phyloP scores from a whole-genome alignment of 2,329 filamentous ascomycete species.

The Microdochium nivale region DNA sequence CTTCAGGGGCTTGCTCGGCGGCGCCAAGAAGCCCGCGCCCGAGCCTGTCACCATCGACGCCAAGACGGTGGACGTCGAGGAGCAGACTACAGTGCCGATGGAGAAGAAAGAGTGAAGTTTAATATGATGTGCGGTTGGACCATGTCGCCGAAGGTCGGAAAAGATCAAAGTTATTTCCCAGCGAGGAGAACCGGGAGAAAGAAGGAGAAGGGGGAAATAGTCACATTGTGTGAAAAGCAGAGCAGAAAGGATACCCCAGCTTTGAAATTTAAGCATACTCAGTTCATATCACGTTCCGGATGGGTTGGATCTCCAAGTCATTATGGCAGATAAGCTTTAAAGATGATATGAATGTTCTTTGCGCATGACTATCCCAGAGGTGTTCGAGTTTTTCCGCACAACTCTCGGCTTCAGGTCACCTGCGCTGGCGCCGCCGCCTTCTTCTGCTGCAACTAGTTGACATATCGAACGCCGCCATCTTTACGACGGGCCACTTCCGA shows the following conservation, averaged over 20 bases:
- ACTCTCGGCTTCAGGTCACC: background rate
- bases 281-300: too few species aligned
- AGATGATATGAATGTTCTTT: too few species aligned
- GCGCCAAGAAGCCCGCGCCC: slow-evolving; percentile 10
- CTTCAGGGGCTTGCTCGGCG: slow-evolving; percentile 46
- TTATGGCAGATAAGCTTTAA: too few species aligned
- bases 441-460: background rate
- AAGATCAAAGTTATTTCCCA: too few species aligned
- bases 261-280: background rate
- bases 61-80: slow-evolving; percentile 3
- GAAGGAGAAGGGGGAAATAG: background rate
- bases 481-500: background rate
- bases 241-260: background rate
- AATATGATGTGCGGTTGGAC: background rate
- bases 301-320: too few species aligned
- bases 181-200: too few species aligned
- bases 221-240: background rate
- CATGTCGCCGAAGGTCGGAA: too few species aligned
- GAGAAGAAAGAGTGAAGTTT: slow-evolving; percentile 4
- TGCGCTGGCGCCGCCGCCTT: background rate
- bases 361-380: too few species aligned
- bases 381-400: background rate
- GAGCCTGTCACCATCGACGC: slow-evolving; percentile 1
- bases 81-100: background rate
- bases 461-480: background rate